Base-by-base conservation (phyloP, 2,329 filamentous ascomycete species). In the Aspergillus ruber region DNA sequence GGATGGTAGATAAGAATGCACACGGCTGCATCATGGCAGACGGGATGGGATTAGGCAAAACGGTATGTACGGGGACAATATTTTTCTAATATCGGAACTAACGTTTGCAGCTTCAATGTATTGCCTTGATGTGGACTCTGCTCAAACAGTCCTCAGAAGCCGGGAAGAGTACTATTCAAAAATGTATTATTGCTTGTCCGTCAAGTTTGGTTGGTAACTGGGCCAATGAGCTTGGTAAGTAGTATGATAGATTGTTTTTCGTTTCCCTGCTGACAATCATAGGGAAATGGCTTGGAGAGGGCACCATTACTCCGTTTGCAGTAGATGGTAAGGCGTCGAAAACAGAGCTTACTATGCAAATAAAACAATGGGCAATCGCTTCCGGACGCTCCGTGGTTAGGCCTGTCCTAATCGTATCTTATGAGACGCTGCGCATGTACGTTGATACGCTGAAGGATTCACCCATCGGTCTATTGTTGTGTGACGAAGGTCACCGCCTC, bases 11-110 rank as follows among this genome's bases (percentile, higher is more conserved):
- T 59, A 80, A 86, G 33, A 91, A 91, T 59, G 93, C 93, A 43
- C 88, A 96, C 66, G 93, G 93, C 2, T 98, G 93, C 70, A 98
- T 98, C 65, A 98, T 98, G 93, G 93, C 93, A 45, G 93, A 98
- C 66, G 93, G 96, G 66, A 98, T 98, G 93, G 93, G 93, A 58
- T 74, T 98, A 25, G 93, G 93, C 48, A 98, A 98, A 73, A 98
- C 93, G 15, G 73, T 75, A 68, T 47, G 63, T 42, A 41, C 13
- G 18, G 13, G 23, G 21, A 13, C 1, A 43, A 33, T 23, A 12
- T 12, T 33, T 12, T 10, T n/a, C n/a, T 15, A 12, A 10, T 12
- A 33, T 49, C 46, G 27, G 29, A 48, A 42, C 58, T 67, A 43
- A 68, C 51, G 17, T n/a, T 25, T 13, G 7, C 40, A 74, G 59